phyloP scores from a whole-genome alignment of 495 filamentous ascomycete genomes.

The Penicillium lagena region DNA sequence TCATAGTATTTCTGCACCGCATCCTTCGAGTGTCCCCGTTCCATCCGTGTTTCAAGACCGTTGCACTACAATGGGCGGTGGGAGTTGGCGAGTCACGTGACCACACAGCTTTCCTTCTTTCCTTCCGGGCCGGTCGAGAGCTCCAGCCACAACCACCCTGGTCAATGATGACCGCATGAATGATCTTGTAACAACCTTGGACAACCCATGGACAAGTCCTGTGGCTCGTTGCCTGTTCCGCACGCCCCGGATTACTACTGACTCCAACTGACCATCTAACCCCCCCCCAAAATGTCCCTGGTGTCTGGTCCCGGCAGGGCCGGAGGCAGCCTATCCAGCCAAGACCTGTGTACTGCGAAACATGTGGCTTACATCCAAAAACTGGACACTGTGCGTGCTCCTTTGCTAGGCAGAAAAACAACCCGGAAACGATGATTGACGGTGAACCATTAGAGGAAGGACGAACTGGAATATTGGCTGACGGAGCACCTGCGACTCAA shows the following conservation, averaged over 20 bases:
- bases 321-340: constrained; percentile 38
- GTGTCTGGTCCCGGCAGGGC: constrained; percentile 57
- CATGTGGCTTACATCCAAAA: constrained; percentile 94
- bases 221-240: background rate
- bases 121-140: too few species aligned
- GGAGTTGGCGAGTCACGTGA: too few species aligned
- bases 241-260: background rate
- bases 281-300: constrained; percentile 44
- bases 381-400: constrained; percentile 67
- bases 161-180: too few species aligned
- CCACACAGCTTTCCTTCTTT: too few species aligned
- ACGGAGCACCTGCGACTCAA: constrained; percentile 94
- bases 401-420: constrained; percentile 11
- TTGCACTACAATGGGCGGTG: too few species aligned
- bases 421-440: constrained; percentile 22
- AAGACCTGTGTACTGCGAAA: constrained; percentile 58
- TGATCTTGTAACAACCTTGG: background rate
- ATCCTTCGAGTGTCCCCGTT: too few species aligned
- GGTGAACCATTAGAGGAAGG: constrained; percentile 56
- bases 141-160: too few species aligned
- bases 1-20: too few species aligned
- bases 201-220: background rate
- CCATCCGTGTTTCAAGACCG: too few species aligned
- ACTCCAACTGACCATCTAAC: constrained; percentile 1
- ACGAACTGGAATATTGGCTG: constrained; percentile 94